phyloP scores from a whole-genome alignment of 164 flowering plant genomes.

The Santalum album region DNA sequence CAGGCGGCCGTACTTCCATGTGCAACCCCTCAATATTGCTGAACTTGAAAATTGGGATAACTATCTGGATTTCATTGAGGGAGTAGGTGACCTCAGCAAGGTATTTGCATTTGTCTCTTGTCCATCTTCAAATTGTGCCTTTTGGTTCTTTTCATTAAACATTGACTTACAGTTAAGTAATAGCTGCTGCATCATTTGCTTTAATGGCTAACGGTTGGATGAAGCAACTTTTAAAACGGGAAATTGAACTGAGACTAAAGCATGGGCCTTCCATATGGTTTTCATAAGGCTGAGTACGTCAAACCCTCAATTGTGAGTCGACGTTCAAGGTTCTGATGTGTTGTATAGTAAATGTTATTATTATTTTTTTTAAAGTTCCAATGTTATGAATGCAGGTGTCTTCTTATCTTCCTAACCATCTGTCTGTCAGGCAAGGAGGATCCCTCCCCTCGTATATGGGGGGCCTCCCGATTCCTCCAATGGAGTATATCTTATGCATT shows the following conservation, averaged over 20 bases:
- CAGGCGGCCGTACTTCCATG: slow-evolving; percentile 98
- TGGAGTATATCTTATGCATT: slow-evolving; percentile 82
- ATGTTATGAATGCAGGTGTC: slow-evolving; percentile 98
- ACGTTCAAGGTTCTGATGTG: slow-evolving; percentile 78
- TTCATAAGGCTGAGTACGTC: slow-evolving; percentile 98
- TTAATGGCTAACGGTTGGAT: slow-evolving; percentile 87
- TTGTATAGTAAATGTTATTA: slow-evolving; percentile 34
- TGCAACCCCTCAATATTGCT: slow-evolving; percentile 70
- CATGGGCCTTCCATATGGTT: slow-evolving; percentile 83
- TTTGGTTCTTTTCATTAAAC: slow-evolving; percentile 42
- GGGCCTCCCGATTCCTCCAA: slow-evolving; percentile 88
- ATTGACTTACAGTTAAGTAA: slow-evolving; percentile 84
- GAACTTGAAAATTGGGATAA: slow-evolving; percentile 98
- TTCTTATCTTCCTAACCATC: slow-evolving; percentile 92
- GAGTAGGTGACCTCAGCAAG: slow-evolving; percentile 77
- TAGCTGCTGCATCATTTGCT: slow-evolving; percentile 79
- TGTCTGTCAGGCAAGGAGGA: slow-evolving; percentile 92
- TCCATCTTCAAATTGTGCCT: slow-evolving; percentile 21
- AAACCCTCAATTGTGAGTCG: slow-evolving; percentile 84
- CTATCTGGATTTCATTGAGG: slow-evolving; percentile 91
- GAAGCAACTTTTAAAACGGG: slow-evolving; percentile 88
- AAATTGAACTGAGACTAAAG: slow-evolving; percentile 90
- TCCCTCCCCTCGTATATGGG: slow-evolving; percentile 81
- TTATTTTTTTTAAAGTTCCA: slow-evolving; percentile 56
- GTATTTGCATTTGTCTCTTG: slow-evolving; percentile 38